Base-by-base conservation (phyloP, 345 rosid genomes). In the Hibiscus syriacus region DNA sequence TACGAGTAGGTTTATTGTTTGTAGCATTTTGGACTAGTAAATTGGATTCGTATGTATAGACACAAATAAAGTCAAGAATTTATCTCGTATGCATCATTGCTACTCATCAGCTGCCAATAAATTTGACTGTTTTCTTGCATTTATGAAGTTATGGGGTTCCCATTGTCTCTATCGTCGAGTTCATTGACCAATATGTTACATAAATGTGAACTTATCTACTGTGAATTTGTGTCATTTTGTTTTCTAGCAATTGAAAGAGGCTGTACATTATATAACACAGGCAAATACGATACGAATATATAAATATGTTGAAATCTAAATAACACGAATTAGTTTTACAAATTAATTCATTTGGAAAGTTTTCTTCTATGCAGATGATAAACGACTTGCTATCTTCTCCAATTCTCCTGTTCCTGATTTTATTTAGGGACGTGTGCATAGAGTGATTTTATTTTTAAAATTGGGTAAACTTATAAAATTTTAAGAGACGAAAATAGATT, bases 201-300 rank as follows among this genome's bases (percentile, higher is more conserved):
- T 22, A 9, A 39, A 19, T 39, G 7, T 41, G 32, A 39, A 39
- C n/a, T 39, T 0, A 60, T 60, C 26, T 20, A 55, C 29, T 49
- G 11, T 49, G 54, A 49, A 1, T 6, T 12, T 6, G n/a, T 2
- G 30, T 20, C 17, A 20, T 38, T 38, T 38, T 12, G 16, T 59
- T 36, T 60, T 17, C 65, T 60, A 60, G 48, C 19, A 49, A 49
- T 60, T 38, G n/a, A 29, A 38, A 38, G 49, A 60, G n/a, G 41
- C 43, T n/a, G 6, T 3, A 5, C 2, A 14, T 3, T 0, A 45
- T 45, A 45, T 16, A 45, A 45, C n/a, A n/a, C n/a, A n/a, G n/a
- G n/a, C n/a, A n/a, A 14, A 1, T 16, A 4, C 6, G 7, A 16
- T 0, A 14, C 0, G 11, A 46, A 12, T 41, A 41, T 2, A 41